Evolutionary conservation across 1,139 yeast species (phyloP).

Genomic region (Blastobotrys capitulatus): DNA sequence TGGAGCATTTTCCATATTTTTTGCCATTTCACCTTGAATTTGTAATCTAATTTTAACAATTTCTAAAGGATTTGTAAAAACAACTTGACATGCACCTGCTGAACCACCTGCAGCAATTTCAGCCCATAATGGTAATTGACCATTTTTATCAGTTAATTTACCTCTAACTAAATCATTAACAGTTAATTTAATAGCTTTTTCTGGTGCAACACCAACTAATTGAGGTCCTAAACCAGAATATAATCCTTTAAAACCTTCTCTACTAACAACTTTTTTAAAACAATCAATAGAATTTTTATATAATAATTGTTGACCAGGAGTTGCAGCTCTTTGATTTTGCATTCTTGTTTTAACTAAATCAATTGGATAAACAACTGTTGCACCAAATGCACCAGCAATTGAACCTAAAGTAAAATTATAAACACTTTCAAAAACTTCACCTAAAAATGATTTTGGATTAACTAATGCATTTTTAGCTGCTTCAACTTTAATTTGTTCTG

Average conservation of each 20-base stretch:
- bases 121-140: conserved; percentile 57
- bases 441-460: conserved; percentile 36
- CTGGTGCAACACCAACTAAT: conserved; percentile 95
- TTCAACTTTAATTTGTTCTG: conserved; percentile 32
- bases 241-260: conserved; percentile 84
- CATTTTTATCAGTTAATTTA: conserved; percentile 53
- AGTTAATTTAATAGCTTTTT: conserved; percentile 93
- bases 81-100: conserved; percentile 96
- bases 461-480: conserved; percentile 40
- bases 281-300: conserved; percentile 86
- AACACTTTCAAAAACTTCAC: conserved; percentile 67
- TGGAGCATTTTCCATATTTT: conserved; percentile 39
- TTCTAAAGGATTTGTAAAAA: conserved; percentile 93
- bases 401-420: conserved; percentile 90
- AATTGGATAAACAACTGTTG: conserved; percentile 96
- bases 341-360: conserved; percentile 94
- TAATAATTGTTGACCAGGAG: conserved; percentile 45
- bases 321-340: conserved; percentile 83
- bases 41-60: conserved; percentile 93
- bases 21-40: conserved; percentile 74
- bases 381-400: conserved; percentile 96
- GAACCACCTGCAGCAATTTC: conserved; percentile 86
- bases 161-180: conserved; percentile 86
- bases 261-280: conserved; percentile 64
- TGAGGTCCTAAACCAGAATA: conserved; percentile 95